Evolutionary conservation across 352 stramenopile genomes (phyloP).

Genomic region (Phytopythium chamaehyphon): DNA sequence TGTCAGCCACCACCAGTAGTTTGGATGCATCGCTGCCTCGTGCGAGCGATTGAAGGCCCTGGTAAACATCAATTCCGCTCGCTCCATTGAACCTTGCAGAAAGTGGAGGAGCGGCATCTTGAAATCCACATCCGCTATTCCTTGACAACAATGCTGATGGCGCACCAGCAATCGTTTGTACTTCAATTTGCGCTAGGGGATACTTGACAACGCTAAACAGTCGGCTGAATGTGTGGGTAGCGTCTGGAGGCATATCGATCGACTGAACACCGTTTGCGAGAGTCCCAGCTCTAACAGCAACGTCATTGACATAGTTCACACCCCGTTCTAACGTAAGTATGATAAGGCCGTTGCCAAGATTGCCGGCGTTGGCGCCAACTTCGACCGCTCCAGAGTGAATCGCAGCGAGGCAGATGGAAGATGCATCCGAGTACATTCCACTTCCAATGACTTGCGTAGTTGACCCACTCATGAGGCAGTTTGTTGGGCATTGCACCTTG

Average conservation of each 20-base stretch:
- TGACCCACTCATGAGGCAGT: slow-evolving; percentile 29
- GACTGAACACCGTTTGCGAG: slow-evolving; percentile 59
- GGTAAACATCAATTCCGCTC: slow-evolving; percentile 63
- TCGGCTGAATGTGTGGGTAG: slow-evolving; percentile 27
- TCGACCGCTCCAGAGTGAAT: slow-evolving; percentile 82
- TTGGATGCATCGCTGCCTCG: slow-evolving; percentile 20
- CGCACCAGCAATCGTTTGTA: slow-evolving; percentile 90
- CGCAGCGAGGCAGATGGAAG: slow-evolving; percentile 89
- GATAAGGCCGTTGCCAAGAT: slow-evolving; percentile 42
- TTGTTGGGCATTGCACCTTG: slow-evolving; percentile 70
- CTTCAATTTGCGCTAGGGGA: slow-evolving; percentile 48
- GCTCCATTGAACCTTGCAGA: slow-evolving; percentile 68
- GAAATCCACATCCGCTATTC: slow-evolving; percentile 82
- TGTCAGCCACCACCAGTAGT: slow-evolving; percentile 90
- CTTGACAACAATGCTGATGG: slow-evolving; percentile 78
- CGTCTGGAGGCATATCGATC: slow-evolving; percentile 23
- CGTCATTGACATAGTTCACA: slow-evolving; percentile 20
- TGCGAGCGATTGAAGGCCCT: slow-evolving; percentile 35
- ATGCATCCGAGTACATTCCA: slow-evolving; percentile 84
- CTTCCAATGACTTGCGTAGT: slow-evolving; percentile 52
- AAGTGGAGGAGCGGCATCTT: slow-evolving; percentile 83
- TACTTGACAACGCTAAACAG: slow-evolving; percentile 61
- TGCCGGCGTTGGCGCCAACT: slow-evolving; percentile 2
- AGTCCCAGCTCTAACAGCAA: slow-evolving; percentile 4
- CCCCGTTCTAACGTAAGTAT: slow-evolving; percentile 67